Evolutionary conservation across 2,329 filamentous ascomycete species (phyloP).

Genomic region (Aspergillus arachidicola): DNA sequence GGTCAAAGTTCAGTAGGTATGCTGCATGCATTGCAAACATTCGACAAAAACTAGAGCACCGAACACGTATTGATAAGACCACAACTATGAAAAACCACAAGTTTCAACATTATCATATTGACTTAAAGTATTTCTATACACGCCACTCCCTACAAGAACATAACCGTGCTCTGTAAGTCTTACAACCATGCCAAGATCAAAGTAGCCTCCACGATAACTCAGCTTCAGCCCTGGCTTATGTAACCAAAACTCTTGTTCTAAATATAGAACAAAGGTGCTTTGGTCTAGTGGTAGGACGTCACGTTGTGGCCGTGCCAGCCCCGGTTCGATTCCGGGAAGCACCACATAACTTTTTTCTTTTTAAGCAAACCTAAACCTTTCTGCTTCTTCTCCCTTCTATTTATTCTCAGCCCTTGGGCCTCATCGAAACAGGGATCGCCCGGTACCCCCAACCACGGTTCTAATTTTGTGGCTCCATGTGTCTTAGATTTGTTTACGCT

Average conservation of each 20-base stretch:
- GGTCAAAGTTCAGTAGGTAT: background rate
- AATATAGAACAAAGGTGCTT: slow-evolving; percentile 16
- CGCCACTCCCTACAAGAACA: background rate
- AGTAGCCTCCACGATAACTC: background rate
- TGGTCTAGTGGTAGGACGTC: slow-evolving; percentile 32
- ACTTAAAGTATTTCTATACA: background rate
- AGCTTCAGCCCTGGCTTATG: background rate
- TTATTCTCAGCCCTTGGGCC: no score
- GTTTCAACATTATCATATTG: background rate
- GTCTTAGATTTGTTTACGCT: background rate
- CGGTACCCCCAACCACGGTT: background rate
- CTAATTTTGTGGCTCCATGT: background rate
- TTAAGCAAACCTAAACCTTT: no score
- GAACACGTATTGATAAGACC: background rate
- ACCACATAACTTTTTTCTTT: slow-evolving; percentile 17
- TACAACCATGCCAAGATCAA: no score
- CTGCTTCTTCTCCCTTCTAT: no score
- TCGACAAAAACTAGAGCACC: background rate
- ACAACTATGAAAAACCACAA: background rate
- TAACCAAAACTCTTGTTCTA: background rate
- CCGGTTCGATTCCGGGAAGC: slow-evolving; percentile 32
- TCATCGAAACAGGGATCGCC: background rate
- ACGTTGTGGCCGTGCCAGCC: slow-evolving; percentile 34
- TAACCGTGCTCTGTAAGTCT: background rate
- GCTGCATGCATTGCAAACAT: background rate